Conservation (phyloP, 169 alveolate species). For the Babesia bovis region DNA sequence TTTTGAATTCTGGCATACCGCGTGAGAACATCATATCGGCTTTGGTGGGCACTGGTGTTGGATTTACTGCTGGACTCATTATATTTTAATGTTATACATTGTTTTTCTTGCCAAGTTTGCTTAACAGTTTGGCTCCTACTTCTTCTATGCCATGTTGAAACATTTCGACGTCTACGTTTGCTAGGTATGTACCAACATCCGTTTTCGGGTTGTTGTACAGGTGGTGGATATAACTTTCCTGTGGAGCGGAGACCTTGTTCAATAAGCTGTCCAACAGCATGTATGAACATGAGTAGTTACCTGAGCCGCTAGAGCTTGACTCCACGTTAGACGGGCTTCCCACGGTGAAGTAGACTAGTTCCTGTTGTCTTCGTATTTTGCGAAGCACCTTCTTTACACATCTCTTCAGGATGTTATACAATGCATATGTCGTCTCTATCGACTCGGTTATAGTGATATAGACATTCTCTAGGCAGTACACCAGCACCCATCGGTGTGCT, state of each 20-base stretch:
- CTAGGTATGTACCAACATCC: conserved; percentile 62
- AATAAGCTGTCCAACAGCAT: conserved; percentile 44
- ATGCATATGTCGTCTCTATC: conserved; percentile 25
- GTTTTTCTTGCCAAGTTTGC: conserved; percentile 1
- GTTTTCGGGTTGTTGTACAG: conserved; percentile 47
- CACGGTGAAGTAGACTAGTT: conserved; percentile 38
- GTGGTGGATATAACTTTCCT: conserved; percentile 50
- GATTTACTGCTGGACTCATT: conserved; percentile 6
- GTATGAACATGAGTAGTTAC: conserved; percentile 31
- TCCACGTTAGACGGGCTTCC: neutral
- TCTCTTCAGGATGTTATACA: neutral
- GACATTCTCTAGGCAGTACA: conserved; percentile 55
- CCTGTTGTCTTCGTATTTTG: conserved; percentile 28
- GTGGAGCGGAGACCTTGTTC: conserved; percentile 35
- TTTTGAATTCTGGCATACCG: conserved; percentile 1
- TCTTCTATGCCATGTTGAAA: conserved; percentile 33
- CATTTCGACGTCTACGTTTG: conserved; percentile 35
- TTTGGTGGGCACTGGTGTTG: conserved; percentile 12
- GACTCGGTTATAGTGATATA: conserved; percentile 59
- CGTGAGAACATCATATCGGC: conserved; percentile 7
- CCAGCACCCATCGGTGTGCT: conserved; percentile 29
- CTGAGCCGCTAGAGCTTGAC: neutral
- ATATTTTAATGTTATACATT: neutral
- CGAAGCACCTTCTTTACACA: neutral
- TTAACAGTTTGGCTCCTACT: conserved; percentile 20